Base-by-base conservation (phyloP, 805 yeast species). In the Wickerhamia fluorescens region DNA sequence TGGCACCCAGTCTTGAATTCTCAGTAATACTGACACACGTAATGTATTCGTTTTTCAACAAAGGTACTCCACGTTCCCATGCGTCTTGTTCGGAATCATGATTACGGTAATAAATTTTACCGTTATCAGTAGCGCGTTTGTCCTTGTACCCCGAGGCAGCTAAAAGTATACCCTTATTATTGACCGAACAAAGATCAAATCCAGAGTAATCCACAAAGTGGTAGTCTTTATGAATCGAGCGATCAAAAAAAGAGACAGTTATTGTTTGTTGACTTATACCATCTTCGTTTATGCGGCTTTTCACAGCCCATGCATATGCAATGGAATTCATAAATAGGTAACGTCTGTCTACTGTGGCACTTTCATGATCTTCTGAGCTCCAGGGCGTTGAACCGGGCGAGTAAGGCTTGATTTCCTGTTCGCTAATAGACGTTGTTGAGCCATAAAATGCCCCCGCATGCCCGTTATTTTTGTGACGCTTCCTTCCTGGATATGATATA, bases 301-400 rank as follows among this genome's bases (percentile, higher is more conserved):
- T 68, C 8, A 84, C 92, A 1, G 86, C 66, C 74, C 94, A 82
- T 0, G 78, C 80, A 48, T 84, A 83, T 0, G 96, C 98, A 16
- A 76, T 59, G 7, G 79, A 64, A 42, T 84, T 84, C 68, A 88
- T 84, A 13, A 86, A 75, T 23, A 89, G 56, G 44, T 86, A 88
- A 30, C 95, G 66, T 53, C 89, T 71, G 29, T 75, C 72, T 4
- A 59, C 63, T 9, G 31, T 38, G 3, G 58, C 44, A 20, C 21
- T 25, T 7, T 19, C 45, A 26, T 25, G 42, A 31, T 14, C 16
- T 31, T 24, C 40, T 25, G 42, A 41, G 16, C 30, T 24, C 80
- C 88, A 87, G 0, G 95, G 95, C 0, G 97, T 89, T 5, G 81
- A 73, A 2, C 97, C 97, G 1, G 85, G 82, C 3, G 94, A 85